phyloP scores from a whole-genome alignment of 805 yeast species.

The Yarrowia yakushimensis region DNA sequence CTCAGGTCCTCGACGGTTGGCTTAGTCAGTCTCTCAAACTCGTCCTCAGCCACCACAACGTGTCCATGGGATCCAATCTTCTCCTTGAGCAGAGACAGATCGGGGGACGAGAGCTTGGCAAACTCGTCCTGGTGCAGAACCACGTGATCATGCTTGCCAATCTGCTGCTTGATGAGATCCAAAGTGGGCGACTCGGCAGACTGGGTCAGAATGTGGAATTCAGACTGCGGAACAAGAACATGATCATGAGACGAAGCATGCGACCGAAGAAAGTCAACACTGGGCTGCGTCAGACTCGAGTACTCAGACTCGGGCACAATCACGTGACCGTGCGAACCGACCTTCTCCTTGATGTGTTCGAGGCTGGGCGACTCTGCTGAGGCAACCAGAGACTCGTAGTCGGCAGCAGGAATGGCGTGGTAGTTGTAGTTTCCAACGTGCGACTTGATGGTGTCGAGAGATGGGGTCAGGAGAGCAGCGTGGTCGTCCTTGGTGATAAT shows the following conservation, averaged over 20 bases:
- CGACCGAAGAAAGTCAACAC: not conserved
- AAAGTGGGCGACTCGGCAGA: constrained; percentile 6
- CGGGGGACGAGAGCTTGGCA: not conserved
- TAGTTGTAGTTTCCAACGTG: constrained; percentile 1
- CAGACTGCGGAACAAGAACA: constrained; percentile 27
- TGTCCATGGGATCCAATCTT: constrained; percentile 1
- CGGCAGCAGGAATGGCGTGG: constrained; percentile 13
- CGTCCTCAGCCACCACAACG: not conserved
- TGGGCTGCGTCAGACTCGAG: not conserved
- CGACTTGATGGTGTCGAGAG: not conserved
- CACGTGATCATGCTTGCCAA: constrained; percentile 26
- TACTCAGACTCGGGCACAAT: constrained; percentile 28
- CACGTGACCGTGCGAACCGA: constrained; percentile 27
- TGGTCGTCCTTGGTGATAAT: not conserved
- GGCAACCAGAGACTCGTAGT: not conserved
- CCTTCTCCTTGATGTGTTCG: not conserved
- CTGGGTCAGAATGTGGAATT: constrained; percentile 26
- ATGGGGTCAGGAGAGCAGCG: not conserved
- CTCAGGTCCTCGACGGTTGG: constrained; percentile 31
- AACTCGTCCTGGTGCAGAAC: constrained; percentile 22
- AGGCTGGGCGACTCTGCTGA: not conserved
- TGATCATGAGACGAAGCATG: constrained; percentile 8
- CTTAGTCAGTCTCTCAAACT: not conserved
- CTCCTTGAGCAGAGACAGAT: not conserved
- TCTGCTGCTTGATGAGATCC: constrained; percentile 23